phyloP scores from a whole-genome alignment of 225 moss, liverwort and hornwort species.

The Climacium dendroides region DNA sequence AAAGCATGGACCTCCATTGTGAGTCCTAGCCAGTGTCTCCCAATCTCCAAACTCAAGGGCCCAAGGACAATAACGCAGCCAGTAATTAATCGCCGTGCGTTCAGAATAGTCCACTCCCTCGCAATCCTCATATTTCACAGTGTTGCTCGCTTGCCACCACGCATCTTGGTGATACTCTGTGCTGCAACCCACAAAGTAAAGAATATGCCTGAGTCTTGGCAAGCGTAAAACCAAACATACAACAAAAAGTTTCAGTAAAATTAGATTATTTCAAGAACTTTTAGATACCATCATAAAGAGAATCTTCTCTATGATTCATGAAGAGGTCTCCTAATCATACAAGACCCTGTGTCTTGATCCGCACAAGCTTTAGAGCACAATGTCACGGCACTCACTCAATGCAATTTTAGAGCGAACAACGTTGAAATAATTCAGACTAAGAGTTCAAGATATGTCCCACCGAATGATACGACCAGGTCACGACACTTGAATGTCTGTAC shows the following conservation, averaged over 20 bases:
- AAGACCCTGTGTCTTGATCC: neutral
- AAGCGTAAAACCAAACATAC: neutral
- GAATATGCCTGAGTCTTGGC: neutral
- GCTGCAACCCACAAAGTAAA: conserved; percentile 35
- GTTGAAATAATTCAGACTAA: neutral
- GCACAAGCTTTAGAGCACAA: neutral
- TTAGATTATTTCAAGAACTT: neutral
- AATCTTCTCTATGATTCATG: neutral
- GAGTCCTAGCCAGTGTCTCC: conserved; percentile 85
- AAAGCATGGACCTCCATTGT: conserved; percentile 80
- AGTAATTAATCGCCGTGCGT: conserved; percentile 84
- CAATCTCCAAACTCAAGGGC: conserved; percentile 86
- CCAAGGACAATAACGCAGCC: conserved; percentile 97
- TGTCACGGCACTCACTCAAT: neutral
- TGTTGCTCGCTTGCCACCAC: conserved; percentile 68
- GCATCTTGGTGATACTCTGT: conserved; percentile 88
- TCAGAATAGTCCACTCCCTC: conserved; percentile 86
- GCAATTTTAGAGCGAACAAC: neutral
- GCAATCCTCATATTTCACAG: conserved; percentile 56
- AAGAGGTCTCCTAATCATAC: neutral
- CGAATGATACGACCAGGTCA: neutral
- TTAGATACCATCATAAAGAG: neutral
- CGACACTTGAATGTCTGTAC: neutral
- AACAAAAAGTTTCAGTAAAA: neutral
- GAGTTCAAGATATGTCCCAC: neutral